Evolutionary conservation across 176 grass and related monocot genomes (phyloP).

Genomic region (Rhynchospora tenuis): DNA sequence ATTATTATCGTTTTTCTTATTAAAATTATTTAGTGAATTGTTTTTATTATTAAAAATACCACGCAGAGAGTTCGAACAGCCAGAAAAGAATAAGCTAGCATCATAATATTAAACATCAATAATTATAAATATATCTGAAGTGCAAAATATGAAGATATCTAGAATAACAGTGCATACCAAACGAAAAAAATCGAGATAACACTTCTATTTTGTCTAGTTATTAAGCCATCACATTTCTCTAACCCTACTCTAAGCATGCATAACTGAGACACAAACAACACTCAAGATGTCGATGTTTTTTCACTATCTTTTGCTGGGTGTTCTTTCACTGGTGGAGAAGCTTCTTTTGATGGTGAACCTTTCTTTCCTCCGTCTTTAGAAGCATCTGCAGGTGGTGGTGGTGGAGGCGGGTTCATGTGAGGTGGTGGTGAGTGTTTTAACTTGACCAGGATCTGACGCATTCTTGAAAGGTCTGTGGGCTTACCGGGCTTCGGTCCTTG

Average conservation of each 20-base stretch:
- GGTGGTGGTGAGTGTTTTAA: slow-evolving; percentile 73
- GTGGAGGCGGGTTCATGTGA: slow-evolving; percentile 71
- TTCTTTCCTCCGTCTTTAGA: not conserved
- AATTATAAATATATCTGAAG: not conserved
- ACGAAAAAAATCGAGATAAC: not conserved
- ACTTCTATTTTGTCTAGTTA: not conserved
- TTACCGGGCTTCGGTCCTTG: slow-evolving; percentile 93
- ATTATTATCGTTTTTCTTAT: too few species aligned
- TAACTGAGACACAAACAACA: not conserved
- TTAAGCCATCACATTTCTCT: not conserved
- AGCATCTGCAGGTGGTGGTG: slow-evolving; percentile 33
- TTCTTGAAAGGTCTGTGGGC: slow-evolving; percentile 71
- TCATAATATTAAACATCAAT: not conserved
- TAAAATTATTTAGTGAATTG: too few species aligned
- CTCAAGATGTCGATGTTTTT: slow-evolving; percentile 11
- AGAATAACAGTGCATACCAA: not conserved
- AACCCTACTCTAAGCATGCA: not conserved
- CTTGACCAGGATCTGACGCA: slow-evolving; percentile 80
- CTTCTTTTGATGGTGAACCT: slow-evolving; percentile 32
- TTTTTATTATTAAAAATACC: too few species aligned
- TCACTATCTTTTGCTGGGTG: slow-evolving; percentile 15
- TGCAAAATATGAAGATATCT: not conserved
- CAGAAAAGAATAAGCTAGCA: not conserved
- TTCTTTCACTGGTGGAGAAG: slow-evolving; percentile 12
- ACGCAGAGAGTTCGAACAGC: not conserved